These are phyloP conservation scores for Globisporangium acanthophoron DNA, from an alignment of 352 stramenopile species.

Conservation along the genomic window DNA sequence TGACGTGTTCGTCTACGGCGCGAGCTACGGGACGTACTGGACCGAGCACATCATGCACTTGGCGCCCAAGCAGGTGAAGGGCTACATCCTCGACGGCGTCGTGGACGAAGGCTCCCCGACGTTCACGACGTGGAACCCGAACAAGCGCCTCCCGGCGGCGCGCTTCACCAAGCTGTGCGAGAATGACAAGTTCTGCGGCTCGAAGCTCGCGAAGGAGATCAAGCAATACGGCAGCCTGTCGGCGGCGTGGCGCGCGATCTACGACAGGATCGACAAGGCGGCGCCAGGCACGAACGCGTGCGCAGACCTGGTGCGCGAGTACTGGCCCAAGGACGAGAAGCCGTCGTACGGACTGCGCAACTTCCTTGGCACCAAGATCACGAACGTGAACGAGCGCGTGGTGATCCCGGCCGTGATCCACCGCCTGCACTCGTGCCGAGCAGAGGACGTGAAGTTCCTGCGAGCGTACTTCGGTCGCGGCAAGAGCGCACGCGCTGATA, in stretches of 20 bases:
- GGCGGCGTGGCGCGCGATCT: constrained; percentile 4
- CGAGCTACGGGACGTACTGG: constrained; percentile 28
- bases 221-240: constrained; percentile 3
- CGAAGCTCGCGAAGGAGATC: constrained; percentile 10
- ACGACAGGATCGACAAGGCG: not conserved
- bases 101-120: constrained; percentile 5
- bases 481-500: not conserved
- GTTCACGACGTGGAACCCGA: constrained; percentile 9
- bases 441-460: constrained; percentile 4
- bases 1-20: constrained; percentile 24
- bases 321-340: not conserved
- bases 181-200: constrained; percentile 5
- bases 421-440: not conserved
- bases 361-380: not conserved
- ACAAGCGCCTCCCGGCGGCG: not conserved
- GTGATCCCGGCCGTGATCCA: constrained; percentile 7
- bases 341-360: not conserved
- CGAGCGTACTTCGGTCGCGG: not conserved
- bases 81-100: constrained; percentile 30
- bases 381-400: not conserved
- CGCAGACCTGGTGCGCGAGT: not conserved
- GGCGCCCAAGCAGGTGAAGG: constrained; percentile 17
- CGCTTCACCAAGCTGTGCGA: constrained; percentile 9
- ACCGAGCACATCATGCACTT: constrained; percentile 27
- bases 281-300: not conserved